Evolutionary conservation across 306 rosid species (phyloP), one percentile per base, ranked within the genome.

Genomic region (Medicago lupulina): DNA sequence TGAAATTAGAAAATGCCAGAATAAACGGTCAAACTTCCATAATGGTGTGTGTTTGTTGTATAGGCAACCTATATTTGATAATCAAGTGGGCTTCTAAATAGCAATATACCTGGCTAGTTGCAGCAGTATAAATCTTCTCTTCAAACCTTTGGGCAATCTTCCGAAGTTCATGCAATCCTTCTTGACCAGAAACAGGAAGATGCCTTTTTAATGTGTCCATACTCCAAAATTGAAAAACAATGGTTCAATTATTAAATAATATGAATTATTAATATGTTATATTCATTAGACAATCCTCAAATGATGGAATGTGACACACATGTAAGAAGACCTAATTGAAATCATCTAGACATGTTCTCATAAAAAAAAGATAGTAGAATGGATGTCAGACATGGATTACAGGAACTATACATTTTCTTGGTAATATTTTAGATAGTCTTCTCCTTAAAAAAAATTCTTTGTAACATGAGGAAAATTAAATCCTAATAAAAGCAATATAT

Each of bases 131-230:
- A 78, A 90, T 83, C 78, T 91, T 87, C 76, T 94, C 98, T 85
- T 94, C 95, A 80, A 90, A 90, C 82, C 96, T 88, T 67, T 81
- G 83, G 76, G 93, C 96, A 76, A 91, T 93, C 80, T 83, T 87
- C 83, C 51, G 60, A 47, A 94, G 94, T 80, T 91, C 94, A 31
- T 28, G 86, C 77, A 93, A 62, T 69, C 96, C 96, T 11, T 88
- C 97, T 65, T 79, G 85, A 71, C 87, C 94, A 46, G 87, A 73
- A 85, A 80, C 79, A 21, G 93, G 97, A 78, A 90, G 84, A 76
- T 86, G 90, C 82, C 84, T 88, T 93, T 87, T 91, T 84, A 90
- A 79, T 1, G 94, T 87, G 54, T 91, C 89, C 98, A 84, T 87
- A 86, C 97, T 93, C 49, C 46, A 72, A 73, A 78, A 85, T 5